Conservation (phyloP, 1,284 basidiomycete species). For the Macrocystidia cucumis region DNA sequence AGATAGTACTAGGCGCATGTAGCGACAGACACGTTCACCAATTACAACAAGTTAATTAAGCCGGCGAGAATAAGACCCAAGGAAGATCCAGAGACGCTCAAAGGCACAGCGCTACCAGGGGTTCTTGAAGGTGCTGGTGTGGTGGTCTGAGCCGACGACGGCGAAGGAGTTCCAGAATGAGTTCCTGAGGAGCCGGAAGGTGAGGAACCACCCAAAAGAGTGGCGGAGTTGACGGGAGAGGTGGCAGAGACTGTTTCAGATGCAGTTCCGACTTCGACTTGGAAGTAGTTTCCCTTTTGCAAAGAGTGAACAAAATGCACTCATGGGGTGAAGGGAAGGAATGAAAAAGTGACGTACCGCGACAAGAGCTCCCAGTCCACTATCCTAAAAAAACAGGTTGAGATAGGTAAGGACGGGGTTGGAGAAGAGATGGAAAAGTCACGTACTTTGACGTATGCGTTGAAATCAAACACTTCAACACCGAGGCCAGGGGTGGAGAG, state of each 20-base stretch:
- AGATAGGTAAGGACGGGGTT: constrained; percentile 2
- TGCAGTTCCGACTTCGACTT: constrained; percentile 61
- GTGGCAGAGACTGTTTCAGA: constrained; percentile 48
- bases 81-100: no score
- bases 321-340: no score
- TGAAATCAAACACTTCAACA: constrained; percentile 45
- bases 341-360: constrained; percentile 31
- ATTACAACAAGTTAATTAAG: no score
- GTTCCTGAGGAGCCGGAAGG: constrained; percentile 14
- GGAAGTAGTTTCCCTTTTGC: constrained; percentile 63
- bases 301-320: constrained; percentile 16
- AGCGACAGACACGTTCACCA: no score
- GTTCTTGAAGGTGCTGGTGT: neutral
- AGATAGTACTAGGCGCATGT: no score
- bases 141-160: constrained; percentile 3
- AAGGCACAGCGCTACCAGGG: no score
- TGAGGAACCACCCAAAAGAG: constrained; percentile 32
- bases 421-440: constrained; percentile 3
- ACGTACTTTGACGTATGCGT: constrained; percentile 41
- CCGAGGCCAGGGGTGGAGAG: constrained; percentile 41
- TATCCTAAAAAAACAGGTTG: constrained; percentile 24
- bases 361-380: constrained; percentile 49
- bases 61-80: no score
- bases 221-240: constrained; percentile 55
- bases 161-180: constrained; percentile 12